Conservation (phyloP, 129 eudicot species). For the Kitagawia praeruptora region DNA sequence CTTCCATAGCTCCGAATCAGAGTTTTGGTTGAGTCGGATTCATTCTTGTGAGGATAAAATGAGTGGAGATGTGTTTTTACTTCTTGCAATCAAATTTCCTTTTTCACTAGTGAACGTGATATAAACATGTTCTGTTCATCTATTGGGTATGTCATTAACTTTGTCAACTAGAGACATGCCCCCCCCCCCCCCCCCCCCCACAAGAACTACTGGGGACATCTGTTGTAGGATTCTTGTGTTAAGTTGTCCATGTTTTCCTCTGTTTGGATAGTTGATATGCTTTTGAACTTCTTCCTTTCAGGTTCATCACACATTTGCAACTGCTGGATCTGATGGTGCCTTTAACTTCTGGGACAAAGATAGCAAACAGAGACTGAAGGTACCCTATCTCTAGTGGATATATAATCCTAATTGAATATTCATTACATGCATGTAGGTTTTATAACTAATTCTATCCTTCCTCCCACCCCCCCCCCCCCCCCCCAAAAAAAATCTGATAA, state of each 20-base stretch:
- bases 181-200: too few species aligned
- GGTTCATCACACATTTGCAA: conserved; percentile 88
- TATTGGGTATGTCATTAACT: background rate
- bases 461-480: background rate
- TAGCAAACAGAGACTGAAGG: conserved; percentile 95
- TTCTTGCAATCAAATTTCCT: background rate
- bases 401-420: background rate
- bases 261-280: background rate
- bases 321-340: conserved; percentile 96
- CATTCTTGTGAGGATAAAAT: background rate
- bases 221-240: background rate
- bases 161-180: background rate
- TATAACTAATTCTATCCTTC: background rate
- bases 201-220: background rate
- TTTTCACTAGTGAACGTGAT: background rate
- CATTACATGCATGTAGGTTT: background rate
- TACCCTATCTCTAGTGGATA: conserved; percentile 11
- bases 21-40: background rate
- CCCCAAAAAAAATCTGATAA: background rate
- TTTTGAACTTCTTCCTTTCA: conserved; percentile 18
- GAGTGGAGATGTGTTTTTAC: background rate
- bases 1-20: background rate
- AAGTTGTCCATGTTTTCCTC: background rate
- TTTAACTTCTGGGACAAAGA: conserved; percentile 97
- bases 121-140: background rate